Evolutionary conservation across 495 filamentous ascomycete species (phyloP), one percentile per base, ranked within the genome.

Genomic region (Trichoderma asperelloides): DNA sequence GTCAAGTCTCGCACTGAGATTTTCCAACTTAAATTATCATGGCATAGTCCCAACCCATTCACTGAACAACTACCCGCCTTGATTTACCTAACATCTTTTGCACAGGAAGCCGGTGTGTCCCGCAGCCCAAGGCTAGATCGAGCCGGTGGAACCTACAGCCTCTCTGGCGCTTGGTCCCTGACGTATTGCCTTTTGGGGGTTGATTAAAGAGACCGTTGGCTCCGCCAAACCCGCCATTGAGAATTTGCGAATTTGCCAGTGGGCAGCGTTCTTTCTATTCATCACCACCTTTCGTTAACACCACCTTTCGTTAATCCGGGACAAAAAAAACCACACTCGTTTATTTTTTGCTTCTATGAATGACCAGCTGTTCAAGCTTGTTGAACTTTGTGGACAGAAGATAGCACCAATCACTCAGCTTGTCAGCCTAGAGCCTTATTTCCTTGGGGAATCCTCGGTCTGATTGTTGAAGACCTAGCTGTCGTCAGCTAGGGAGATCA

Each of bases 211-310:
- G 55, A 27, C 55, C 8, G 23, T 60, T 60, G 55, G 55, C 55
- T 60, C 55, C 55, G 55, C 55, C 49, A 60, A 60, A n/a, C 27
- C 55, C 55, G 55, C 55, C 55, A 60, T 60, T 60, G 55, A 60
- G 55, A 60, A 60, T 60, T 60, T 60, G 55, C 55, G 55, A 60
- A 60, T 60, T 60, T 27, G 21, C 55, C 55, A 60, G 55, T 30
- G 55, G 23, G 55, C n/a, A 60, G 12, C 18, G 2, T 23, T 67
- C 23, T 67, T 67, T 40, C 28, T 62, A 27, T 41, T 43, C 47
- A n/a, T 51, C 62, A 28, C 55, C 43, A 47, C 47, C 6, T n/a
- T 47, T 65, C 62, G 51, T 43, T 25, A 45, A 62, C n/a, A n/a
- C 45, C 13, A 47, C 47, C 6, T n/a, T 47, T 65, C 62, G 51